These are phyloP conservation scores for Aspergillus transmontanensis DNA, from an alignment of 2,329 filamentous ascomycete species.

Conservation along the genomic window DNA sequence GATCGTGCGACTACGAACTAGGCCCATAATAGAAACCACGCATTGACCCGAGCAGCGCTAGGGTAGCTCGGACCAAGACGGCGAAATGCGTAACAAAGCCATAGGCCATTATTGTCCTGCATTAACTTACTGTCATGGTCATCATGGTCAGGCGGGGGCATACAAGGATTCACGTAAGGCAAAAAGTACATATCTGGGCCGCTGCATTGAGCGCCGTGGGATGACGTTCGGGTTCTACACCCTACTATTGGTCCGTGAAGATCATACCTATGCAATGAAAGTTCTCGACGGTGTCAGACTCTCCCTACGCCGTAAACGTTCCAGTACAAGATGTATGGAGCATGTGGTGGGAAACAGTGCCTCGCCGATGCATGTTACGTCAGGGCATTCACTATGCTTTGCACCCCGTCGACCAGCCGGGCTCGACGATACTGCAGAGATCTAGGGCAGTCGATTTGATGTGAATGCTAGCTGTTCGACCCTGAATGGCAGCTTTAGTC, in stretches of 20 bases:
- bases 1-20: background rate
- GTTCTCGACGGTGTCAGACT: conserved; percentile 1
- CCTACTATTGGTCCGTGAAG: background rate
- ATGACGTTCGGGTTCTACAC: conserved; percentile 1
- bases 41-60: background rate
- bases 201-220: conserved; percentile 9
- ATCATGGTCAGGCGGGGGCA: background rate
- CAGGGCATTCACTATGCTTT: background rate
- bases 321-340: background rate
- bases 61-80: conserved; percentile 1
- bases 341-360: background rate
- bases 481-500: conserved; percentile 6
- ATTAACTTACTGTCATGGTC: background rate
- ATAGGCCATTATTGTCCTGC: background rate
- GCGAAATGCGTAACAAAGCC: conserved; percentile 8
- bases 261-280: background rate
- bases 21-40: background rate
- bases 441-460: conserved; percentile 1
- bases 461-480: background rate
- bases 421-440: background rate
- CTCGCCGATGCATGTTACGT: conserved; percentile 1
- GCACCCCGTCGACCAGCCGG: background rate
- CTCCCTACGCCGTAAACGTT: background rate
- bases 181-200: conserved; percentile 5
- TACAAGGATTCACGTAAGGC: background rate